phyloP scores from a whole-genome alignment of 2,329 filamentous ascomycete species.

The Epichloe sylvatica region DNA sequence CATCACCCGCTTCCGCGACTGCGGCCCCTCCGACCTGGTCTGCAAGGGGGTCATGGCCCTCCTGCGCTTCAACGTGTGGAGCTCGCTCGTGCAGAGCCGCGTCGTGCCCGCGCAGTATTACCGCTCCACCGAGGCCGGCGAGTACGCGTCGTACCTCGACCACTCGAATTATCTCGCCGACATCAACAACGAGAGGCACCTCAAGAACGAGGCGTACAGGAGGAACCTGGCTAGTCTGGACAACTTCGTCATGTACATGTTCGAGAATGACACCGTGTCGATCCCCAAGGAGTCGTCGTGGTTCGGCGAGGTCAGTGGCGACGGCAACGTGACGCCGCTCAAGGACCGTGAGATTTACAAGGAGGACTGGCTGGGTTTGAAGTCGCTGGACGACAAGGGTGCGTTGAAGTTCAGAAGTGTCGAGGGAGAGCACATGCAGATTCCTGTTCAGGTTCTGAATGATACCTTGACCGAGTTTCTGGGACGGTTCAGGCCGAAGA shows the following conservation, averaged over 20 bases:
- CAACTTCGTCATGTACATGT: constrained; percentile 80
- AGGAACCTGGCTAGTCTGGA: constrained; percentile 54
- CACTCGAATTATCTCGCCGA: constrained; percentile 83
- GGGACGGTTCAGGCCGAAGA: constrained; percentile 34
- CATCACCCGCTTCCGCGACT: constrained; percentile 69
- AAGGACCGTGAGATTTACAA: constrained; percentile 59
- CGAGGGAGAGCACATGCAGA: constrained; percentile 70
- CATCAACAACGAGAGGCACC: constrained; percentile 77
- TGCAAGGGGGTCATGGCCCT: constrained; percentile 71
- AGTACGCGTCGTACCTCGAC: constrained; percentile 58
- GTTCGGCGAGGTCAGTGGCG: constrained; percentile 76
- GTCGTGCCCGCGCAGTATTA: constrained; percentile 94
- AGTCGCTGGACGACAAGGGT: constrained; percentile 61
- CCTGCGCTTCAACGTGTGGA: constrained; percentile 70
- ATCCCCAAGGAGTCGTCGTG: constrained; percentile 82
- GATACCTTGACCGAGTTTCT: constrained; percentile 55
- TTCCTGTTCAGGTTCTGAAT: constrained; percentile 51
- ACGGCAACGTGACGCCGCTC: constrained; percentile 47
- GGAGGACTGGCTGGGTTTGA: constrained; percentile 89
- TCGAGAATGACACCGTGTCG: constrained; percentile 71
- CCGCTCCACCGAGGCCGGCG: constrained; percentile 50
- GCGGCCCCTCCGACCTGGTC: constrained; percentile 57
- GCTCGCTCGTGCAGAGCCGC: constrained; percentile 56
- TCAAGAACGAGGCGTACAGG: constrained; percentile 64
- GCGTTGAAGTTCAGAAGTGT: constrained; percentile 61